Percentiles rank a stretch among this genome's conserved stretches.
Conservation (phyloP, 257 asterid genomes). For the Penstemon newberryi region DNA sequence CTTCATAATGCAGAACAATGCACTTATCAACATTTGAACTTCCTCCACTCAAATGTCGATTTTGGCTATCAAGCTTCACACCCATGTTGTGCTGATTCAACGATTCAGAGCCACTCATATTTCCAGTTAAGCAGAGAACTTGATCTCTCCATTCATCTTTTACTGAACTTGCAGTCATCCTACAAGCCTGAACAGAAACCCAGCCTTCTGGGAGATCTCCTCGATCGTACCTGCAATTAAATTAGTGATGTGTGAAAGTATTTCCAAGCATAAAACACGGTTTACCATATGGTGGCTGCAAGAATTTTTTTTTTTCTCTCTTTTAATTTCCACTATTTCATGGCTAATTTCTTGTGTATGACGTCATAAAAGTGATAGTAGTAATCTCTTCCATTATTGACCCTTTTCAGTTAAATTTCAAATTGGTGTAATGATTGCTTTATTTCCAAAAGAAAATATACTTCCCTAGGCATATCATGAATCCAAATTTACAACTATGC, state of each 20-base stretch:
- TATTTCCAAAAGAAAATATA: background rate
- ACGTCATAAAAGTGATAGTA: background rate
- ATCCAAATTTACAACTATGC: background rate
- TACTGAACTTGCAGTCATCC: conserved; percentile 44
- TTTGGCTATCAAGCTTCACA: conserved; percentile 31
- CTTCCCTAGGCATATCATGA: conserved; percentile 3
- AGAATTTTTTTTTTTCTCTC: background rate
- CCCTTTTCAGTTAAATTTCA: background rate
- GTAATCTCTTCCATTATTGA: background rate
- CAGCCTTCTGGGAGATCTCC: conserved; percentile 54
- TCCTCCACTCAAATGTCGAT: conserved; percentile 38
- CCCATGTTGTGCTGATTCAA: conserved; percentile 31
- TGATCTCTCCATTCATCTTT: conserved; percentile 38
- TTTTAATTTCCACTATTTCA: background rate
- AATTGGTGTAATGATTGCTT: background rate
- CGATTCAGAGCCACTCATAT: conserved; percentile 37
- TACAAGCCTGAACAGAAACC: conserved; percentile 57
- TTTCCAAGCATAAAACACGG: background rate
- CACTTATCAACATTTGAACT: conserved; percentile 45
- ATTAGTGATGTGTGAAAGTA: conserved; percentile 19
- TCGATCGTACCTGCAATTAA: conserved; percentile 63
- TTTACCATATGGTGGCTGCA: background rate
- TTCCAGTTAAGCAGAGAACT: conserved; percentile 52
- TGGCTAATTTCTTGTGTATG: background rate
- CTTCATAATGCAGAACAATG: conserved; percentile 65